These are phyloP conservation scores for Pelargonium fulgidum DNA, from an alignment of 441 rosid species.

Conservation along the genomic window DNA sequence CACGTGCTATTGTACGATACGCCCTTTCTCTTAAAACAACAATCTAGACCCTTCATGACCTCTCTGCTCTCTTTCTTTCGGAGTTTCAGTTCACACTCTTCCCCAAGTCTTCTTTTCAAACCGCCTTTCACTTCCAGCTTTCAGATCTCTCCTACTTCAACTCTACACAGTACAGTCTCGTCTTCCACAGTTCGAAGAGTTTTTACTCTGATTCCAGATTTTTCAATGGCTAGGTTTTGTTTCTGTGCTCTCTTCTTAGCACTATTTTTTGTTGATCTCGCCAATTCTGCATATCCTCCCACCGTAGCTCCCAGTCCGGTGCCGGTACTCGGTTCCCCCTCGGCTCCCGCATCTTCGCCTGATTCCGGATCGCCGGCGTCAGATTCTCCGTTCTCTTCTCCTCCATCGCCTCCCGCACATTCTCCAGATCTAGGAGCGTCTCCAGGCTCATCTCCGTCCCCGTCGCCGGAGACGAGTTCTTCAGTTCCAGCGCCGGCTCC, in stretches of 20 bases:
- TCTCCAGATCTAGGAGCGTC: neutral
- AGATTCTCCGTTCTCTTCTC: neutral
- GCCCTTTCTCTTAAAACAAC: neutral
- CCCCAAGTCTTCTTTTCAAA: neutral
- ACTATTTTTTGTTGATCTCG: neutral
- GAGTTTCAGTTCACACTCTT: too few relatives aligned
- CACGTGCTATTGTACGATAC: neutral
- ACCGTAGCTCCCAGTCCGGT: slow-evolving; percentile 4
- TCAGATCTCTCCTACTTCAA: neutral
- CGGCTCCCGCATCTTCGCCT: neutral
- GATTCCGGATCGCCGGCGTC: neutral
- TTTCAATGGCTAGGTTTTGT: neutral
- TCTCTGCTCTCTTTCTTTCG: neutral
- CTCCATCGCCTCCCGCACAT: neutral
- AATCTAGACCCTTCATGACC: neutral
- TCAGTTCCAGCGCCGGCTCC: neutral
- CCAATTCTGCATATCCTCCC: neutral
- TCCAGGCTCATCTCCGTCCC: neutral
- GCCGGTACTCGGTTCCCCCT: neutral
- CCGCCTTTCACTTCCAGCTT: slow-evolving; percentile 1
- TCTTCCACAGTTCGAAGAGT: too few relatives aligned
- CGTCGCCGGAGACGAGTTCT: neutral
- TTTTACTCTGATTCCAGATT: neutral
- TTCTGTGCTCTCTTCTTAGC: slow-evolving; percentile 4
- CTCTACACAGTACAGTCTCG: too few relatives aligned